These are phyloP conservation scores for Breynia disticha DNA, from an alignment of 441 rosid species.

Conservation along the genomic window DNA sequence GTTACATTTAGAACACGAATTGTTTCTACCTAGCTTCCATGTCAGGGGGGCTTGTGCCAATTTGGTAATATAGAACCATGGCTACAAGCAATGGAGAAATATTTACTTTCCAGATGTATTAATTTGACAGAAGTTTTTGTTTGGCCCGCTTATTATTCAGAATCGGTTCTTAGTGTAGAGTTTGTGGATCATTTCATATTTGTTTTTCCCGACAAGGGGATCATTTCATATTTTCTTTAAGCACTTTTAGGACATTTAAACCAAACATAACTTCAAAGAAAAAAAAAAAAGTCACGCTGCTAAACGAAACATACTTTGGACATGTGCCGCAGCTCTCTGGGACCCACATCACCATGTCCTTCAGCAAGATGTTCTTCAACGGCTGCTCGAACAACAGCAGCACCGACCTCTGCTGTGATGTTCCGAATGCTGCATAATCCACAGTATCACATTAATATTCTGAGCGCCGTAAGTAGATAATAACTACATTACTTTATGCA, in stretches of 20 bases:
- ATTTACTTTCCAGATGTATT: too few relatives aligned
- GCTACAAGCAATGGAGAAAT: too few relatives aligned
- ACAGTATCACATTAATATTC: conserved; percentile 1
- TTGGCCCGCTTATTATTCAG: too few relatives aligned
- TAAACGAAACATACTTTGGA: conserved; percentile 47
- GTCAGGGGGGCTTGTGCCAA: too few relatives aligned
- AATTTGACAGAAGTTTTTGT: too few relatives aligned
- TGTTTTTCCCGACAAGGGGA: too few relatives aligned
- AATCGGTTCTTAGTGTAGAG: too few relatives aligned
- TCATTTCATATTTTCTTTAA: neutral
- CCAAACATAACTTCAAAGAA: neutral
- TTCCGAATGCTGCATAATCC: conserved; percentile 58
- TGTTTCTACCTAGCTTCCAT: too few relatives aligned
- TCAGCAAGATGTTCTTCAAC: conserved; percentile 71
- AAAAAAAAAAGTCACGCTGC: neutral
- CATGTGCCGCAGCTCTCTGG: conserved; percentile 67
- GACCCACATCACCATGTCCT: conserved; percentile 66
- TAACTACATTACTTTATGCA: too few relatives aligned
- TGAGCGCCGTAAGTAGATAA: neutral
- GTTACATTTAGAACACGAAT: neutral
- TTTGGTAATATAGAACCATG: too few relatives aligned
- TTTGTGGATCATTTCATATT: neutral
- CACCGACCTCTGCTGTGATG: conserved; percentile 88
- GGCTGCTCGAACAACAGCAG: conserved; percentile 85
- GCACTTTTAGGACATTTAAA: neutral